These are phyloP conservation scores for Fusarium zealandicum DNA, from an alignment of 2,329 filamentous ascomycete genomes.

Conservation along the genomic window DNA sequence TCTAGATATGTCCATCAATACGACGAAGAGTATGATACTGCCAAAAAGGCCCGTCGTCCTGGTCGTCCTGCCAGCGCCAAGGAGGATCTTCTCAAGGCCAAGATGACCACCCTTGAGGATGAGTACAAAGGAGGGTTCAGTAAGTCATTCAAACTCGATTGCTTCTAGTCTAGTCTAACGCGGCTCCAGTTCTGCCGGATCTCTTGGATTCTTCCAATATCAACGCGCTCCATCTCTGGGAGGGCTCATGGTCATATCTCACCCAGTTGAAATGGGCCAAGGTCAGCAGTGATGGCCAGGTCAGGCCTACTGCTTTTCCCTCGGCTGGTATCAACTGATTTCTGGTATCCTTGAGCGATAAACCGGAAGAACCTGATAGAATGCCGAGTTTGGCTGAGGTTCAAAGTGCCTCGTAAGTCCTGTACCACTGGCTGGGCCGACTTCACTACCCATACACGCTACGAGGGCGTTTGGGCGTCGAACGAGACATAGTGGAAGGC, in stretches of 20 bases:
- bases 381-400: neutral
- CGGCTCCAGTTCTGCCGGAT: slow-evolving; percentile 72
- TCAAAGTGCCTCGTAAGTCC: too few relatives aligned
- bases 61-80: slow-evolving; percentile 80
- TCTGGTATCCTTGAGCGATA: neutral
- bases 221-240: slow-evolving; percentile 74
- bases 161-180: slow-evolving; percentile 24
- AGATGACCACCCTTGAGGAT: slow-evolving; percentile 73
- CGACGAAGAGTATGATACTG: slow-evolving; percentile 71
- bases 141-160: slow-evolving; percentile 50
- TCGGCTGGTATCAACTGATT: slow-evolving; percentile 52
- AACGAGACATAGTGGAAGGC: too few relatives aligned
- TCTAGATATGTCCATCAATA: slow-evolving; percentile 69
- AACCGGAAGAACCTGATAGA: neutral
- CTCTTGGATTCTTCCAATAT: slow-evolving; percentile 72
- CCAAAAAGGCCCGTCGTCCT: slow-evolving; percentile 75
- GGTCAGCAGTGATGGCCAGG: slow-evolving; percentile 69
- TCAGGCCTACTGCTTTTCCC: slow-evolving; percentile 79
- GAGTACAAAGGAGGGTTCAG: slow-evolving; percentile 87
- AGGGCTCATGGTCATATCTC: slow-evolving; percentile 83
- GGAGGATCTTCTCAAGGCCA: slow-evolving; percentile 79
- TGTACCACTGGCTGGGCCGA: neutral
- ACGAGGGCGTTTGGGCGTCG: too few relatives aligned
- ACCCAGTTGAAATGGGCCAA: slow-evolving; percentile 79
- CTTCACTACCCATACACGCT: too few relatives aligned